phyloP scores from a whole-genome alignment of 2,329 filamentous ascomycete species.

The Sporothrix luriei region DNA sequence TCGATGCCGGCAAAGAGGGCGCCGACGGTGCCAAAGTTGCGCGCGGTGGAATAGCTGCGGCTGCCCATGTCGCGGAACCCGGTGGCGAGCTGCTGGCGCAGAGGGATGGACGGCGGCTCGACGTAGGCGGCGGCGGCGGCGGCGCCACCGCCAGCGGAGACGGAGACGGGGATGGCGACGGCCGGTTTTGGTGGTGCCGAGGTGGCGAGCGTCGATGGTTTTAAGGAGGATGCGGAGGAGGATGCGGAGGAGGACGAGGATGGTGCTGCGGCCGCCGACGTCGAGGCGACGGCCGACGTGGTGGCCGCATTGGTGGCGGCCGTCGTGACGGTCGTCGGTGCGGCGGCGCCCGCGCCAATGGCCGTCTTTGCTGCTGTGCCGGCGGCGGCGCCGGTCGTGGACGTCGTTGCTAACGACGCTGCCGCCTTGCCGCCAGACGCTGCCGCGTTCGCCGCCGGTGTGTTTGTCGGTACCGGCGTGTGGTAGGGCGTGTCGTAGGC shows the following conservation, averaged over 20 bases:
- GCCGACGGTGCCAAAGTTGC: conserved; percentile 94
- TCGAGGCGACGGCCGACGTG: conserved; percentile 17
- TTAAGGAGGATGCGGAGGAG: neutral
- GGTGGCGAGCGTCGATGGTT: conserved; percentile 1
- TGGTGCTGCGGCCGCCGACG: conserved; percentile 15
- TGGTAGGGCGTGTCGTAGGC: conserved; percentile 93
- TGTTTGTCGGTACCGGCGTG: conserved; percentile 42
- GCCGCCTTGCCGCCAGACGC: conserved; percentile 12
- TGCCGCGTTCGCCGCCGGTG: conserved; percentile 29
- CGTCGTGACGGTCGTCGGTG: conserved; percentile 18
- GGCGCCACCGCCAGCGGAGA: neutral
- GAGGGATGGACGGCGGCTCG: conserved; percentile 66
- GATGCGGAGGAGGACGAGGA: conserved; percentile 17
- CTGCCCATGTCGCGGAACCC: conserved; percentile 96
- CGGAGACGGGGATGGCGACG: conserved; percentile 38
- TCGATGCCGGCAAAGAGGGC: conserved; percentile 90
- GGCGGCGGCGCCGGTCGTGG: conserved; percentile 14
- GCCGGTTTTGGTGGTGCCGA: conserved; percentile 37
- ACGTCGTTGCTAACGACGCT: conserved; percentile 18
- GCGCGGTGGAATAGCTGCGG: conserved; percentile 78
- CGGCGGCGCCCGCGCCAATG: conserved; percentile 13
- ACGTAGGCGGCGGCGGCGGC: conserved; percentile 36
- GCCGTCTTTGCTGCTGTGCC: neutral
- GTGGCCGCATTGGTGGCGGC: neutral
- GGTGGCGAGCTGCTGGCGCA: conserved; percentile 77